phyloP scores from a whole-genome alignment of 345 rosid species.

The Luvunga scandens region DNA sequence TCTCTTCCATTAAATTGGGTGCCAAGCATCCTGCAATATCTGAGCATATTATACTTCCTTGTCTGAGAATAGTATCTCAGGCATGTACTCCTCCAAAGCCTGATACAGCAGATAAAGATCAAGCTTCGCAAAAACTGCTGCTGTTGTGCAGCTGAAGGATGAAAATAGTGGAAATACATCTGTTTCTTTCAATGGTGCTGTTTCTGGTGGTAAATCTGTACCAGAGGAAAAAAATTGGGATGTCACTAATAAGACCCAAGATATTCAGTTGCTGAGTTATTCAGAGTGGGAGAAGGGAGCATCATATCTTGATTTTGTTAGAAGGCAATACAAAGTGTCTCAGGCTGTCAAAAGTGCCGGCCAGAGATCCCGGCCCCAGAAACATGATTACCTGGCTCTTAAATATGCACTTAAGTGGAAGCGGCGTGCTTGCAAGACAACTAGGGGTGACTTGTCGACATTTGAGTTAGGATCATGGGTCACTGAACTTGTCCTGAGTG shows the following conservation, averaged over 20 bases:
- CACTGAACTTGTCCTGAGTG: constrained; percentile 91
- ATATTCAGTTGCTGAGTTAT: constrained; percentile 85
- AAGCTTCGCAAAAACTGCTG: constrained; percentile 43
- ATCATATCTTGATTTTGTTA: constrained; percentile 93
- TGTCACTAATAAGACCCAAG: constrained; percentile 62
- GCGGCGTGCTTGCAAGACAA: constrained; percentile 51
- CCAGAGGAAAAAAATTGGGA: constrained; percentile 73
- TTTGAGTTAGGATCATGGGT: constrained; percentile 99
- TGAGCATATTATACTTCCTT: constrained; percentile 96
- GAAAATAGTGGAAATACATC: constrained; percentile 45
- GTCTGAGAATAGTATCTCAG: constrained; percentile 87
- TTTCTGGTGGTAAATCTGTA: constrained; percentile 35
- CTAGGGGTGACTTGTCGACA: constrained; percentile 62
- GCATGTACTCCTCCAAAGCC: constrained; percentile 99
- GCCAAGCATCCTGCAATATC: constrained; percentile 99
- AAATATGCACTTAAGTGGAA: constrained; percentile 95
- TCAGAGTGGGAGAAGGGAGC: constrained; percentile 99
- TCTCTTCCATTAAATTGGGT: constrained; percentile 92
- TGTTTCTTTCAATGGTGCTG: constrained; percentile 41
- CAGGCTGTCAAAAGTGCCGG: constrained; percentile 64
- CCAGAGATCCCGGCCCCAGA: constrained; percentile 72
- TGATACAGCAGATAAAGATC: constrained; percentile 80
- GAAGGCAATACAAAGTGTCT: constrained; percentile 93
- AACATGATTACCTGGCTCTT: constrained; percentile 79
- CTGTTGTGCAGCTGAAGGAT: constrained; percentile 54